Evolutionary conservation across 2,329 filamentous ascomycete species (phyloP), one percentile per base, ranked within the genome.

Genomic region (Talaromyces albobiverticillius): DNA sequence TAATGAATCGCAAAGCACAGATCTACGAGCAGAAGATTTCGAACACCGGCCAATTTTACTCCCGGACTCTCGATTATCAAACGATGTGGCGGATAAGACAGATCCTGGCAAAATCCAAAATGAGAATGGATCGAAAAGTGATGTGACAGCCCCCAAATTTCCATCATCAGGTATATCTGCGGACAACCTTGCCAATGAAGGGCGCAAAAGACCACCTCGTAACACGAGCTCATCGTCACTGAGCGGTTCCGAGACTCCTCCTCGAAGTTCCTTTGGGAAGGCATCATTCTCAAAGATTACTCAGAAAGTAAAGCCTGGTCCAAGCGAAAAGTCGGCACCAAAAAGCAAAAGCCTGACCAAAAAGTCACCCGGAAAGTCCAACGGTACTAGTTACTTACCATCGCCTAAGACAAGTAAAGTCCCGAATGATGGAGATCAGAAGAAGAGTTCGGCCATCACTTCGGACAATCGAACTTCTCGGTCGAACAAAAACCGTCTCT

Each of bases 1-100:
- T 49, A 76, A 73, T 50, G 69, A 66, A 47, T 66, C 65, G 4
- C 67, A 72, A 54, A 73, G 63, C 54, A 66, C 71, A 11, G 64
- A 73, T 51, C 55, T 75, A 25, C 64, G 67, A 26, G 64, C 64
- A 34, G 54, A 62, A 34, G 34, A 46, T 25, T 29, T 50, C 29
- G 10, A 32, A 11, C 22, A 8, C 22, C 23, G 23, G 4, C 47
- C n/a, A 10, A 22, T n/a, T 13, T 42, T n/a, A 11, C 25, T 26
- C 16, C 9, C 8, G 36, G 36, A 11, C 8, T 13, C 6, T 11
- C 36, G 1, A 11, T n/a, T n/a, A 23, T 13, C 50, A 10, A 14
- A 16, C 45, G 34, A 14, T 5, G 18, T 23, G 9, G 16, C 31
- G 20, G 42, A 38, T 46, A 22, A 9, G 7, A 2, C 29, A 4